Evolutionary conservation across 768 basidiomycete species (phyloP), one percentile per base, ranked within the genome.

Genomic region (Tylopilus plumbeoviolaceoides): DNA sequence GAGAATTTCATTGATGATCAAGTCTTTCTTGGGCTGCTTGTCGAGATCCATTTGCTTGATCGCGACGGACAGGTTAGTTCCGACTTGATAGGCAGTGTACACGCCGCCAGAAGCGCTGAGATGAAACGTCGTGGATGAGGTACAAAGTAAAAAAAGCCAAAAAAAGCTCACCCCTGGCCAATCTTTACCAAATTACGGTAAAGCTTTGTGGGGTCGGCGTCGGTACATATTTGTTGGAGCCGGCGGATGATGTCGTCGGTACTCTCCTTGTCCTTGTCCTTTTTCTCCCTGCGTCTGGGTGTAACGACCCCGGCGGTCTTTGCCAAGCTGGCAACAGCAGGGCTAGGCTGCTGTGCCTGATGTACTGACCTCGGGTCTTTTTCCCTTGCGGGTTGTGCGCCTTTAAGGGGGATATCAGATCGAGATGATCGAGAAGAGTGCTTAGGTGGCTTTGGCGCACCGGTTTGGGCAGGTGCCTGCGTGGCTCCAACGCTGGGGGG

Each of bases 11-110:
- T 99, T 98, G 76, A 99, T 98, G 75, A 99, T 98, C 46, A 99
- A 79, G 67, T 98, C 95, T 72, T 98, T 98, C 80, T 98, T 98
- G 39, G 97, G 97, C 65, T 98, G 97, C 75, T 98, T 97, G 72
- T 98, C 95, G 28, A 99, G 80, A 77, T 99, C 97, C 97, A 98
- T 99, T 72, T 98, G 95, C 72, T 99, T 99, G 81, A 99, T 99
- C 39, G 97, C 97, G 31, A 98, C 97, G 11, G 84, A 89, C 30
- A 91, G 63, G 70, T 97, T 95, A 28, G 91, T 93, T 39, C 95
- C 94, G 56, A 95, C 89, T 75, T 98, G 95, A 67, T 97, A 97
- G 15, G 95, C 95, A 12, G 95, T 98, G 72, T 97, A 99, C 2
- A 98, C 97, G 59, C 95, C 95, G 38, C 97, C 95, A 18, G 91